Evolutionary conservation across 106 monocot species (phyloP).

Genomic region (Apostasia shenzhenica): DNA sequence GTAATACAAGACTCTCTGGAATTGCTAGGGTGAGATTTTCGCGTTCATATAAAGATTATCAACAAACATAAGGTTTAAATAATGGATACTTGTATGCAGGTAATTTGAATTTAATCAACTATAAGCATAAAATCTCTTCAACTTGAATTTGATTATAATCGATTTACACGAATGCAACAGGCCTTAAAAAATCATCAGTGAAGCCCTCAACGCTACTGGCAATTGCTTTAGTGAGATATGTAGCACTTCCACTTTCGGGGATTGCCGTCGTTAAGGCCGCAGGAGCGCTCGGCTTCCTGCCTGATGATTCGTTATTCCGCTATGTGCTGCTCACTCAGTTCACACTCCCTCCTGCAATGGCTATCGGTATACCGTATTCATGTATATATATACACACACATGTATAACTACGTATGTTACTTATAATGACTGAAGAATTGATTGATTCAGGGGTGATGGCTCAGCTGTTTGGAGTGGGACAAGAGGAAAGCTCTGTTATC

Average conservation of each 20-base stretch:
- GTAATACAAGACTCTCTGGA: slow-evolving; percentile 42
- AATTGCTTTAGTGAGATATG: slow-evolving; percentile 1
- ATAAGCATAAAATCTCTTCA: too few relatives aligned
- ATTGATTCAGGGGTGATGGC: slow-evolving; percentile 46
- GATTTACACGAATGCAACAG: not conserved
- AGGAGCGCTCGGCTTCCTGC: slow-evolving; percentile 3
- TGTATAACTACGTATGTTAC: too few relatives aligned
- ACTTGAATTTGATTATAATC: too few relatives aligned
- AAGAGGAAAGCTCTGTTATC: slow-evolving; percentile 60
- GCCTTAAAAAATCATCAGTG: slow-evolving; percentile 11
- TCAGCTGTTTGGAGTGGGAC: slow-evolving; percentile 46
- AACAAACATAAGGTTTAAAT: not conserved
- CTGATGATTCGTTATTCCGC: slow-evolving; percentile 13
- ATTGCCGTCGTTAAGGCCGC: slow-evolving; percentile 15
- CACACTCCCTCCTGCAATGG: slow-evolving; percentile 14
- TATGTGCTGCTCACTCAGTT: slow-evolving; percentile 18
- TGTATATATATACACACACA: too few relatives aligned
- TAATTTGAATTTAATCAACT: not conserved
- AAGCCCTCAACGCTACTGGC: not conserved
- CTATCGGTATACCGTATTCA: slow-evolving; percentile 3
- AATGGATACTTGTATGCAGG: slow-evolving; percentile 29
- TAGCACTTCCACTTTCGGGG: slow-evolving; percentile 10
- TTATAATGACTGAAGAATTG: not conserved
- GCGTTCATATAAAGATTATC: not conserved
- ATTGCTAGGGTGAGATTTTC: slow-evolving; percentile 42